phyloP scores from a whole-genome alignment of 345 rosid genomes.

The Melastoma malabathricum region DNA sequence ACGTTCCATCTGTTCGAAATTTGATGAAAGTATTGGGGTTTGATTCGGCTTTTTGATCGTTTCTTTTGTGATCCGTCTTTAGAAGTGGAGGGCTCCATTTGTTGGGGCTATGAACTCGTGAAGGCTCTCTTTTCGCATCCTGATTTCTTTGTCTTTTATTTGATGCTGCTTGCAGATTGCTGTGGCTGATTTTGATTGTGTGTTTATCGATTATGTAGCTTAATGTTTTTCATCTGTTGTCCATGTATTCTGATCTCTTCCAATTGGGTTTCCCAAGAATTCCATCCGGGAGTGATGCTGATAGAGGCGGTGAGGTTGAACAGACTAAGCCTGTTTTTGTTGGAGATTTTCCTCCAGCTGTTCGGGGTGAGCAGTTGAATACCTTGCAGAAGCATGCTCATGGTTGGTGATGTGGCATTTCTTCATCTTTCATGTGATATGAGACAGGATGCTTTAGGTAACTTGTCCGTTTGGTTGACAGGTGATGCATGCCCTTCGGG shows the following conservation, averaged over 20 bases:
- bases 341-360: conserved; percentile 67
- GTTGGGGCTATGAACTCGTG: too few species aligned
- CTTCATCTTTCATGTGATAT: background rate
- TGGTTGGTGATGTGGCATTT: conserved; percentile 30
- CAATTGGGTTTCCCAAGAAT: conserved; percentile 21
- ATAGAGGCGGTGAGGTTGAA: conserved; percentile 33
- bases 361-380: conserved; percentile 56
- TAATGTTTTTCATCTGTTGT: conserved; percentile 1
- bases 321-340: conserved; percentile 74
- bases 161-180: too few species aligned
- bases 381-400: conserved; percentile 30
- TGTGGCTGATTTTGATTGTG: too few species aligned
- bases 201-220: background rate
- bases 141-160: too few species aligned
- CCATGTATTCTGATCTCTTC: conserved; percentile 1
- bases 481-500: conserved; percentile 46
- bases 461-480: conserved; percentile 20
- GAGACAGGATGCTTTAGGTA: background rate
- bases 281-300: conserved; percentile 32
- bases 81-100: too few species aligned
- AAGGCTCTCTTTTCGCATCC: too few species aligned
- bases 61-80: too few species aligned
- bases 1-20: too few species aligned
- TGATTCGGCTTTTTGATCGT: too few species aligned
- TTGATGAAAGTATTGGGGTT: too few species aligned